Base-by-base conservation (phyloP, 805 yeast species). In the Candida corydali region DNA sequence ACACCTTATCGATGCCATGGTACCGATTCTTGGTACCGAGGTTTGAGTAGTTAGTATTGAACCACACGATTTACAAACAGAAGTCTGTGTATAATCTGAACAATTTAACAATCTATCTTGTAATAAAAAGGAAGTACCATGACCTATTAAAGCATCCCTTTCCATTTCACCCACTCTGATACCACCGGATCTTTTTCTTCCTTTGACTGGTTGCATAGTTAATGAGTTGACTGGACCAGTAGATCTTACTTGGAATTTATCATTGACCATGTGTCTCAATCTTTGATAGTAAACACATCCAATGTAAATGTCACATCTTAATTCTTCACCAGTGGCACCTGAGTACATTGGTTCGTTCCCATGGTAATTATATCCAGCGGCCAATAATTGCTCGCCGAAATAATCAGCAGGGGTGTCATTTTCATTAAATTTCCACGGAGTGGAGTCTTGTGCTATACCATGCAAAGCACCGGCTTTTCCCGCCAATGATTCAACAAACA, bases 161-260 rank as follows among this genome's bases (percentile, higher is more conserved):
- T 93, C 98, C 98, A 93, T 93, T 65, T 93, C 98, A 62, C 98
- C 98, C 26, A 93, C 95, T 75, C 98, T 94, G 51, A 93, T 93
- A 83, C 98, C 98, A 67, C 98, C 98, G 47, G 84, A 80, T 70
- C 98, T 80, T 81, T 93, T 93, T 70, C 98, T 83, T 55, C 98
- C 98, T 70, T 93, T 93, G 39, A 93, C 98, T 27, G 98, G 98
- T 74, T 93, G 98, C 97, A 91, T 88, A 12, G 98, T 93, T 59
- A 93, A 75, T 25, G 93, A 78, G 64, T 91, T 91, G 18, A 93
- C 98, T 5, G 98, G 98, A 57, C 98, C 98, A 12, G 98, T 93
- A 4, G 97, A 86, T 69, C 98, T 84, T 36, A 93, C 98, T 71
- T 93, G 98, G 85, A 88, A 93, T 76, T 93, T 93, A 61, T 93